These are phyloP conservation scores for Clarireedia monteithiana DNA, from an alignment of 2,329 filamentous ascomycete genomes.

Conservation along the genomic window DNA sequence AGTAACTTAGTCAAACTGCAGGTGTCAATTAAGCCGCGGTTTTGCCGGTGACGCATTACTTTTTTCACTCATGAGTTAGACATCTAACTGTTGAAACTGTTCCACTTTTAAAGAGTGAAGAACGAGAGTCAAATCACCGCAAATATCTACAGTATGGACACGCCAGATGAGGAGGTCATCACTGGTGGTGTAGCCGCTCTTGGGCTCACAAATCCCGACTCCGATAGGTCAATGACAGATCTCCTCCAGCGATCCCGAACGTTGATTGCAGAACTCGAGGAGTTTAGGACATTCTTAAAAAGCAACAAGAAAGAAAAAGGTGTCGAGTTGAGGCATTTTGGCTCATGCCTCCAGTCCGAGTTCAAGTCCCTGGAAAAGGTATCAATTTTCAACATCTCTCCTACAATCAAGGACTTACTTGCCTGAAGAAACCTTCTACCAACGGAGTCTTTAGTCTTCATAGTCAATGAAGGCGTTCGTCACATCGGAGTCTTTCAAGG, in stretches of 20 bases:
- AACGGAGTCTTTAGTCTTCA: not conserved
- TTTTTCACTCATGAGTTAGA: not conserved
- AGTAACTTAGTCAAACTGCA: not conserved
- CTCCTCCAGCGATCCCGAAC: slow-evolving; percentile 22
- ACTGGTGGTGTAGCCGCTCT: not conserved
- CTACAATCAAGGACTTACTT: slow-evolving; percentile 16
- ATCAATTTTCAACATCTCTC: not conserved
- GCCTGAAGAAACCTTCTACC: not conserved
- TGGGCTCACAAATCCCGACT: not conserved
- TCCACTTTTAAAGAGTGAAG: not conserved
- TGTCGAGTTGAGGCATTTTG: slow-evolving; percentile 43
- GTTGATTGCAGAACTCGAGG: slow-evolving; percentile 37
- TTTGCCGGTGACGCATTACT: not conserved
- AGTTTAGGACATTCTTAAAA: slow-evolving; percentile 35
- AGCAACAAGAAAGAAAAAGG: slow-evolving; percentile 36
- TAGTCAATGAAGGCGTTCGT: not conserved
- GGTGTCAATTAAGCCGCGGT: not conserved
- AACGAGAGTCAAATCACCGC: not conserved
- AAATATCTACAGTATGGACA: not conserved
- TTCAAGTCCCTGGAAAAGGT: slow-evolving; percentile 38
- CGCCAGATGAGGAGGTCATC: not conserved
- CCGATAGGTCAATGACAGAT: slow-evolving; percentile 5
- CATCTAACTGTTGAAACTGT: not conserved
- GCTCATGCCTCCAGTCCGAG: slow-evolving; percentile 39
- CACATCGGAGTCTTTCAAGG: not conserved